Percentiles rank a stretch among this genome's conserved stretches.
Conservation (phyloP, 2,329 filamentous ascomycete species). For the Aschersonia sp. region DNA sequence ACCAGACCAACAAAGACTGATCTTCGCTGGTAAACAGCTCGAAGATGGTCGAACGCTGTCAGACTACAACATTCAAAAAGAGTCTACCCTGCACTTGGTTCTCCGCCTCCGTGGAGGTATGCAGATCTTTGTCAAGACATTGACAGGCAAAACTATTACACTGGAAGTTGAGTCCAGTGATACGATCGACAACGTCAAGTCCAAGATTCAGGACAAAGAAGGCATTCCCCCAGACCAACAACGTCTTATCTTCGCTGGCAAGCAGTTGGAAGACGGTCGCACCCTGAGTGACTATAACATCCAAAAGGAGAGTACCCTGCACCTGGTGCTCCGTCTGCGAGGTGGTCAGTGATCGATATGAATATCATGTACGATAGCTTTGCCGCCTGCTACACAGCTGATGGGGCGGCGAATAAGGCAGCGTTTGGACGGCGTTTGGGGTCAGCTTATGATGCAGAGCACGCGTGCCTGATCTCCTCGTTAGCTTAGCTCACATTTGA, state of each 20-base stretch:
- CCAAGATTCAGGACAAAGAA: constrained; percentile 97
- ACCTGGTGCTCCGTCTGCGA: constrained; percentile 80
- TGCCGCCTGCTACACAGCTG: too few species aligned
- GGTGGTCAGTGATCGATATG: constrained; percentile 41
- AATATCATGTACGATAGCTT: too few species aligned
- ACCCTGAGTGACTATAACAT: constrained; percentile 92
- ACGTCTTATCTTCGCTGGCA: constrained; percentile 89
- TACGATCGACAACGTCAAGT: constrained; percentile 94
- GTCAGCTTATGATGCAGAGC: too few species aligned
- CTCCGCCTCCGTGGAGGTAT: constrained; percentile 72
- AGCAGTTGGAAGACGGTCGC: constrained; percentile 89
- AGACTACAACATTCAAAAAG: constrained; percentile 97
- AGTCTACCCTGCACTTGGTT: constrained; percentile 68
- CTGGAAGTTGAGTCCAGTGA: constrained; percentile 80
- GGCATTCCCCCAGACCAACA: constrained; percentile 94
- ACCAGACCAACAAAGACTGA: constrained; percentile 85
- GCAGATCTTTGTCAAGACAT: constrained; percentile 64
- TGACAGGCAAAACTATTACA: constrained; percentile 93
- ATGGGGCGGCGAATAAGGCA: too few species aligned
- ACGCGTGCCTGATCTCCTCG: too few species aligned
- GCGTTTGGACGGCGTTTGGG: too few species aligned
- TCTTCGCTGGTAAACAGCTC: constrained; percentile 87
- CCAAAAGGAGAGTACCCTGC: constrained; percentile 81
- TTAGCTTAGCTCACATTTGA: too few species aligned
- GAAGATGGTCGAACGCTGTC: constrained; percentile 83